Evolutionary conservation across 225 moss, liverwort and hornwort genomes (phyloP), one percentile per base, ranked within the genome.

Genomic region (Physcomitrellopsis africana): DNA sequence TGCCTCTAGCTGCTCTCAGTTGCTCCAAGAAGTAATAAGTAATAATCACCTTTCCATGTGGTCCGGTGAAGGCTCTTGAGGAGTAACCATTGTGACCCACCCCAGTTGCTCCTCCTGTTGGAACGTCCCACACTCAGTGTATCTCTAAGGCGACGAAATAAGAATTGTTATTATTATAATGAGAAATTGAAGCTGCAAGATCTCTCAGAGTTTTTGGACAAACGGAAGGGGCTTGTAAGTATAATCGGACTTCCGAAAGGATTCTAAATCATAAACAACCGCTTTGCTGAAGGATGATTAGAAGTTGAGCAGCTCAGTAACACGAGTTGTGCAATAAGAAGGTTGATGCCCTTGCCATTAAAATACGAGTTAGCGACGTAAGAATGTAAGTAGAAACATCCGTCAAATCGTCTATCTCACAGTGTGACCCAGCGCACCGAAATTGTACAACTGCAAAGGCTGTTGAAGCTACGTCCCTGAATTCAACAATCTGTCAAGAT

Each of bases 311-410:
- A 63, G 58, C 63, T 44, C 48, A 9, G 11, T 29, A 19, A 12
- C 43, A 63, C 20, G 42, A 51, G 43, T 51, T 46, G 4, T 2
- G 7, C 32, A 52, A 23, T 42, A 69, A 10, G 22, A 73, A 53
- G 9, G 16, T 3, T 1, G 60, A 3, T 8, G 46, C 0, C 69
- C 51, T 76, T 49, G 68, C 2, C 60, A 8, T 11, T 1, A 3
- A 46, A 46, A 58, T 63, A 59, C 70, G 70, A 23, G 65, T 53
- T 65, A 18, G 16, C 74, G 65, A 60, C 60, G 12, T 56, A 64
- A 43, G 10, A 3, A 15, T 11, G 48, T 49, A 3, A 49, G 2
- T 15, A 13, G 12, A 69, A 47, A 55, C 13, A 32, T 37, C 11
- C 22, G 20, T 77, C 37, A 65, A 26, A 53, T 77, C 32, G 32